A percentile compares a stretch with the other conserved stretches of the same genome.
Conservation (phyloP, 768 basidiomycete species). For the Clitopilus passeckerianus region DNA sequence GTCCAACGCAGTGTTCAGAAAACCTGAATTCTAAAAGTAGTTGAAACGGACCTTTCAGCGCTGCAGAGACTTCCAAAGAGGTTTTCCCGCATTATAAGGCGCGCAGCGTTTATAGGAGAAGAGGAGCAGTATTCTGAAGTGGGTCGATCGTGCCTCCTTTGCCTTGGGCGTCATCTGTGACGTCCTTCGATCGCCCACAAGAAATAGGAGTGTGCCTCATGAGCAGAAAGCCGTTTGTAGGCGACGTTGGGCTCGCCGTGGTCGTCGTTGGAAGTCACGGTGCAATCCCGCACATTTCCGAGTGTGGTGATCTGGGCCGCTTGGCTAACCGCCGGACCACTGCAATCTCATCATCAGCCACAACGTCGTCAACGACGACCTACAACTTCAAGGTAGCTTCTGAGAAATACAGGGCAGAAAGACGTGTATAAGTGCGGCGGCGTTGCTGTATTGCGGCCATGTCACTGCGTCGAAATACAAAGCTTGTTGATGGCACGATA, state of each 20-base stretch:
- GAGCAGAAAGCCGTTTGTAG: not conserved
- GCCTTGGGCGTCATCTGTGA: not conserved
- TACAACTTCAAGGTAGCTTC: slow-evolving; percentile 23
- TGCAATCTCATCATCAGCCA: slow-evolving; percentile 8
- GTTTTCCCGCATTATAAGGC: not conserved
- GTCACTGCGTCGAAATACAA: slow-evolving; percentile 53
- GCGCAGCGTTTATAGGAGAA: not conserved
- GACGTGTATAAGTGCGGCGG: not conserved
- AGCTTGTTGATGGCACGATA: slow-evolving; percentile 67
- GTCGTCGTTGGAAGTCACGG: slow-evolving; percentile 36
- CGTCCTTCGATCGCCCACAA: not conserved
- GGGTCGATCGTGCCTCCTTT: not conserved
- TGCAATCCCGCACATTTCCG: slow-evolving; percentile 21
- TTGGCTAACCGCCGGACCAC: slow-evolving; percentile 16
- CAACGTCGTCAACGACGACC: slow-evolving; percentile 14
- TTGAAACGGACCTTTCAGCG: not conserved
- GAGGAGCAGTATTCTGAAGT: not conserved
- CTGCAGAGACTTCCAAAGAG: not conserved
- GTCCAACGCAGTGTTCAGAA: too few species aligned
- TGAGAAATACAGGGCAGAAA: not conserved
- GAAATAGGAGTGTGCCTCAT: slow-evolving; percentile 10
- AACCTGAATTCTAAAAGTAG: too few species aligned
- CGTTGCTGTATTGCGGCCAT: slow-evolving; percentile 21
- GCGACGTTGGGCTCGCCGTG: slow-evolving; percentile 21
- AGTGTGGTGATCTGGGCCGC: not conserved